A percentile compares a stretch with the other conserved stretches of the same genome.
phyloP scores from a whole-genome alignment of 371 early-diverging fungal species.

The Blakeslea trispora region DNA sequence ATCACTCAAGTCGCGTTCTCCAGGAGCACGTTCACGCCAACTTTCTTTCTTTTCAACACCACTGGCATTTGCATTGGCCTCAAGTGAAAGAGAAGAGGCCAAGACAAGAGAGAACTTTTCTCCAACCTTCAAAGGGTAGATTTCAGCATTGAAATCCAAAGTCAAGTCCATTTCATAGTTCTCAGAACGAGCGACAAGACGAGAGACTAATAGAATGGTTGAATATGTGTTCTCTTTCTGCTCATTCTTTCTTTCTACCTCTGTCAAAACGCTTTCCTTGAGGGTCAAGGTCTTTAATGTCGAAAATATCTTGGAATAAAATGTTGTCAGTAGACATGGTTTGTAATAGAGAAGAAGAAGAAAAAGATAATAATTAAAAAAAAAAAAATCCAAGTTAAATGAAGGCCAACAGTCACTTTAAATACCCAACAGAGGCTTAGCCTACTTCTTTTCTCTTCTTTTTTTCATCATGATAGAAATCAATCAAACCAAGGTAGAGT shows the following conservation, averaged over 20 bases:
- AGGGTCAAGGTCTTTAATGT: constrained; percentile 85
- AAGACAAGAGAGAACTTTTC: constrained; percentile 86
- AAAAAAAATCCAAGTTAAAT: no score
- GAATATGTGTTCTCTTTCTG: background rate
- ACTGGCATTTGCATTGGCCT: constrained; percentile 35
- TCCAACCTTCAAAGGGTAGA: constrained; percentile 83
- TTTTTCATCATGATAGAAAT: constrained; percentile 15
- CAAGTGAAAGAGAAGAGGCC: constrained; percentile 74
- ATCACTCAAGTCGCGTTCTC: constrained; percentile 82
- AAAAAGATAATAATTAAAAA: constrained; percentile 2
- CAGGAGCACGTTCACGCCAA: constrained; percentile 65
- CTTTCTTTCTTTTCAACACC: constrained; percentile 58
- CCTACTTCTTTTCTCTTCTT: background rate
- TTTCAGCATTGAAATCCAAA: constrained; percentile 91
- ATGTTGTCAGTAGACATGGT: constrained; percentile 70
- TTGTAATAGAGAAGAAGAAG: constrained; percentile 1
- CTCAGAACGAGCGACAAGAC: constrained; percentile 83
- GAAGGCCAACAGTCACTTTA: background rate
- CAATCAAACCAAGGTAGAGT: constrained; percentile 20
- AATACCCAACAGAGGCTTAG: constrained; percentile 13
- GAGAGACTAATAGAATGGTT: constrained; percentile 73
- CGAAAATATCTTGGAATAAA: constrained; percentile 87
- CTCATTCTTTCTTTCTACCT: constrained; percentile 49
- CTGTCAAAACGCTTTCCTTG: constrained; percentile 94
- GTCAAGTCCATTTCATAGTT: constrained; percentile 88